These are phyloP conservation scores for Cryphonectria radicalis DNA, from an alignment of 2,329 filamentous ascomycete species.

Conservation along the genomic window DNA sequence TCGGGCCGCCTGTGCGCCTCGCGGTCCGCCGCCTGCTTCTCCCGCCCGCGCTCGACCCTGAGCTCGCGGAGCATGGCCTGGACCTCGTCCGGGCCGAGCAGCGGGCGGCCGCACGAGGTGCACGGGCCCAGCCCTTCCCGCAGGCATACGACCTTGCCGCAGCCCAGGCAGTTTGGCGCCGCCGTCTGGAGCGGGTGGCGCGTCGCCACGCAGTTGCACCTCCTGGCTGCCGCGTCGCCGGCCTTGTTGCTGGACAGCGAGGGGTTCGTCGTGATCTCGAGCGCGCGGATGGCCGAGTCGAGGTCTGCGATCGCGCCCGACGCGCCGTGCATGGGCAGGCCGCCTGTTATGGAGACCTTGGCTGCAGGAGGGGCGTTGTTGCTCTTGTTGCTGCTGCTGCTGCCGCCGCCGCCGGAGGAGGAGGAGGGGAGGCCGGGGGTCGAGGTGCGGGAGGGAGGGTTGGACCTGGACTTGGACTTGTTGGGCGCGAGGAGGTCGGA, in stretches of 20 bases:
- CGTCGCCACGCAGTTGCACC: slow-evolving; percentile 86
- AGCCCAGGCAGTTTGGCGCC: slow-evolving; percentile 88
- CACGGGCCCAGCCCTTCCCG: slow-evolving; percentile 94
- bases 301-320: slow-evolving; percentile 73
- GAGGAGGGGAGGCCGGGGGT: slow-evolving; percentile 58
- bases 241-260: slow-evolving; percentile 50
- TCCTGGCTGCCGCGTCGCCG: slow-evolving; percentile 61
- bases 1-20: slow-evolving; percentile 69
- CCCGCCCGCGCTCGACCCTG: slow-evolving; percentile 81
- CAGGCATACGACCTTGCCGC: slow-evolving; percentile 93
- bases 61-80: slow-evolving; percentile 85
- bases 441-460: slow-evolving; percentile 54
- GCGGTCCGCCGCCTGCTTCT: slow-evolving; percentile 83
- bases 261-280: slow-evolving; percentile 93
- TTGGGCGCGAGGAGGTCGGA: slow-evolving; percentile 64
- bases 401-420: too few relatives aligned
- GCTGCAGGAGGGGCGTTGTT: slow-evolving; percentile 51
- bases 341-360: slow-evolving; percentile 75
- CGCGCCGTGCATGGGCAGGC: slow-evolving; percentile 80
- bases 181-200: slow-evolving; percentile 88
- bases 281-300: slow-evolving; percentile 80
- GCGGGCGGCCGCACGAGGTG: slow-evolving; percentile 80
- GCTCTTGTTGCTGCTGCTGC: slow-evolving; percentile 35
- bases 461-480: slow-evolving; percentile 62
- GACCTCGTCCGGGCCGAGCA: slow-evolving; percentile 75